A percentile compares a stretch with the other conserved stretches of the same genome.
Evolutionary conservation across 2,329 filamentous ascomycete genomes (phyloP).

Genomic region (Aspergillus ustus): DNA sequence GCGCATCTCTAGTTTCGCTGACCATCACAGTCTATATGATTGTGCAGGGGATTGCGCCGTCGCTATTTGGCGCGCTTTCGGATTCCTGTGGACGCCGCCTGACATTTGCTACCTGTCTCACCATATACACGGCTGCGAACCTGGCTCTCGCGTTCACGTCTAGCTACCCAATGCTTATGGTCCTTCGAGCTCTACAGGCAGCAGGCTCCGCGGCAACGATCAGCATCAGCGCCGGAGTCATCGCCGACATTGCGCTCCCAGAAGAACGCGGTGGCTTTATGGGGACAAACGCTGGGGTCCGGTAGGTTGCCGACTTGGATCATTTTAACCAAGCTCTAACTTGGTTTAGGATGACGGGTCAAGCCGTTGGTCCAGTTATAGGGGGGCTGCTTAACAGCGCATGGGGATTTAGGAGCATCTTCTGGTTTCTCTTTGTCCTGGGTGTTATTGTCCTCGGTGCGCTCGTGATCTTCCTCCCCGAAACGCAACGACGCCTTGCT

Average conservation of each 20-base stretch:
- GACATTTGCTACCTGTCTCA: constrained; percentile 52
- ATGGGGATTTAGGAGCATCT: constrained; percentile 45
- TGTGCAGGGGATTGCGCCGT: constrained; percentile 56
- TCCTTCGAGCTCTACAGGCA: constrained; percentile 13
- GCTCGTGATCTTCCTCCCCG: constrained; percentile 48
- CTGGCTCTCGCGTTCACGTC: constrained; percentile 44
- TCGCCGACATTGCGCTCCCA: constrained; percentile 46
- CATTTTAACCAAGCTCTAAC: constrained; percentile 25
- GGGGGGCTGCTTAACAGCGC: constrained; percentile 44
- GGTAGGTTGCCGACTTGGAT: not conserved
- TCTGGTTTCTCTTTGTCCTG: constrained; percentile 48
- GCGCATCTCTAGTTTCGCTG: constrained; percentile 36
- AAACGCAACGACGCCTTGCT: constrained; percentile 45
- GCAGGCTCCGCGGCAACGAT: constrained; percentile 16
- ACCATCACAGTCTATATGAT: constrained; percentile 54
- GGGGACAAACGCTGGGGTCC: constrained; percentile 41
- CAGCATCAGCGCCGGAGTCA: constrained; percentile 42
- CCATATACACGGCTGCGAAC: constrained; percentile 55
- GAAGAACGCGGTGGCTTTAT: constrained; percentile 46
- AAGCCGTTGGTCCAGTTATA: constrained; percentile 52
- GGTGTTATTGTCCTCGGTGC: constrained; percentile 41
- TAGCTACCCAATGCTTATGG: constrained; percentile 17
- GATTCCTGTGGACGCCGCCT: constrained; percentile 53
- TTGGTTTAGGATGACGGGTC: constrained; percentile 45
- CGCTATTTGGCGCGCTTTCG: constrained; percentile 55